These are phyloP conservation scores for Clitoria ternatea DNA, from an alignment of 306 rosid genomes.

Conservation along the genomic window DNA sequence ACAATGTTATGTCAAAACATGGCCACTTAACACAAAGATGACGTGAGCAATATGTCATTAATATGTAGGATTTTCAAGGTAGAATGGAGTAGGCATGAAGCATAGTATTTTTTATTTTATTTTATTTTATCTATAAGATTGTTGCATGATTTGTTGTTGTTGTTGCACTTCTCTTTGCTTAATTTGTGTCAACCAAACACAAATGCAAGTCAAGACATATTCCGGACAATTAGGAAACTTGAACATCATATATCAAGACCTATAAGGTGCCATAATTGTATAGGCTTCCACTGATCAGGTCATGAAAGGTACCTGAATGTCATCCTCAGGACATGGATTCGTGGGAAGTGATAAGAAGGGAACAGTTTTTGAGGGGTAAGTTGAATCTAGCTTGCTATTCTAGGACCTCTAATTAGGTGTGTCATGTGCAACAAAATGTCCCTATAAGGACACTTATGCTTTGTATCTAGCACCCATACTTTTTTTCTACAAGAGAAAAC, in stretches of 20 bases:
- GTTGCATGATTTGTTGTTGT: constrained; percentile 1
- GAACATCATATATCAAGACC: neutral
- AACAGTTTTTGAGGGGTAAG: neutral
- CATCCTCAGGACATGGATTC: neutral
- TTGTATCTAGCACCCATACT: too few relatives aligned
- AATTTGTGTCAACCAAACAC: constrained; percentile 10
- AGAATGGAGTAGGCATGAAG: constrained; percentile 22
- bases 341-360: neutral
- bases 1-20: constrained; percentile 26
- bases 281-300: constrained; percentile 1
- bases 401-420: neutral
- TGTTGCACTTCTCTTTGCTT: constrained; percentile 7
- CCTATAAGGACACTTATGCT: neutral
- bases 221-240: constrained; percentile 30
- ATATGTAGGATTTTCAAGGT: neutral
- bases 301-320: constrained; percentile 23
- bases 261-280: constrained; percentile 13
- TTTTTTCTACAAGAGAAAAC: too few relatives aligned
- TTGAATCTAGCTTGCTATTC: neutral
- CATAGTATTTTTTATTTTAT: neutral
- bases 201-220: constrained; percentile 24
- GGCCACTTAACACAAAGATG: constrained; percentile 34
- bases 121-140: neutral
- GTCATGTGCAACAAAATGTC: neutral
- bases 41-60: constrained; percentile 52